Evolutionary conservation across 768 basidiomycete species (phyloP).

Genomic region (Leccinum longicurvipes): DNA sequence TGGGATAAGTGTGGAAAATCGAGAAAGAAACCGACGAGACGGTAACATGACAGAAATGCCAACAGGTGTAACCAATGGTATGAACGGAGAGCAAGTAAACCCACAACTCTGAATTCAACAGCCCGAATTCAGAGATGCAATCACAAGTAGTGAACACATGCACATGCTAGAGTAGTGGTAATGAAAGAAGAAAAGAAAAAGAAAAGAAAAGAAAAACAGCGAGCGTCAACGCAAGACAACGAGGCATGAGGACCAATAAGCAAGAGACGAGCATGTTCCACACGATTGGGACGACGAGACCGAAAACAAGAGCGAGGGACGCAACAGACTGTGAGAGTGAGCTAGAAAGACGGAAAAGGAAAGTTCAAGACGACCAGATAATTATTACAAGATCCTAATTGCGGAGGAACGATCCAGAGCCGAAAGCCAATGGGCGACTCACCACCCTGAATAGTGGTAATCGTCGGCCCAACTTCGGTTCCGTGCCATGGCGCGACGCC

Average conservation of each 20-base stretch:
- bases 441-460: conserved; percentile 68
- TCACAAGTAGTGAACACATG: conserved; percentile 5
- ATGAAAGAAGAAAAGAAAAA: not conserved
- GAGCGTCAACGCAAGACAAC: conserved; percentile 7
- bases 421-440: conserved; percentile 2
- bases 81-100: conserved; percentile 10
- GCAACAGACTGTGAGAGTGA: conserved; percentile 10
- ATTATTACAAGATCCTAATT: not conserved
- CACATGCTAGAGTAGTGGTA: conserved; percentile 17
- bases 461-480: conserved; percentile 70
- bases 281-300: conserved; percentile 9
- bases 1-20: conserved; percentile 6
- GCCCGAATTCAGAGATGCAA: conserved; percentile 8
- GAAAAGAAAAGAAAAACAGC: conserved; percentile 10
- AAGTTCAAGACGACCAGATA: not conserved
- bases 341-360: not conserved
- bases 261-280: conserved; percentile 23
- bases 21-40: not conserved
- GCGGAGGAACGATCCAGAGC: not conserved
- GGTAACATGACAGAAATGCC: conserved; percentile 5
- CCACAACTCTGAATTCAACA: conserved; percentile 9
- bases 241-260: conserved; percentile 9
- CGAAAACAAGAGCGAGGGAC: conserved; percentile 12
- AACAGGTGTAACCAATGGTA: conserved; percentile 20
- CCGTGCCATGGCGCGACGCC: conserved; percentile 47